These are phyloP conservation scores for Orbilia javanica DNA, from an alignment of 2,329 filamentous ascomycete genomes.

Conservation along the genomic window DNA sequence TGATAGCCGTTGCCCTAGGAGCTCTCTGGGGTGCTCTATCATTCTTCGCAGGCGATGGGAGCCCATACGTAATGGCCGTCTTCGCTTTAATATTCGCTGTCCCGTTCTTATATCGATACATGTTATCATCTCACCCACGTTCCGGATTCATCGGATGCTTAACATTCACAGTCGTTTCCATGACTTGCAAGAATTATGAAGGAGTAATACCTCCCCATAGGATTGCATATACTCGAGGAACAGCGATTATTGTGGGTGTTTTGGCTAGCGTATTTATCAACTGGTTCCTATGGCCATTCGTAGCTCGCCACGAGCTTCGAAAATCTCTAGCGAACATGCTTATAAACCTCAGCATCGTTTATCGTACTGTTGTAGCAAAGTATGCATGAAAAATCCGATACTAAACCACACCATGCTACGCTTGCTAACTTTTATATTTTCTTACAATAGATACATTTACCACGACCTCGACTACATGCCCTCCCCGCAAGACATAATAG, in stretches of 20 bases:
- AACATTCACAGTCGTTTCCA: conserved; percentile 68
- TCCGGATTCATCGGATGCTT: conserved; percentile 73
- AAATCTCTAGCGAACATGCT: conserved; percentile 72
- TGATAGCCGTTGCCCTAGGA: conserved; percentile 69
- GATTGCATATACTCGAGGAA: conserved; percentile 68
- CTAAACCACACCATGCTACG: not conserved
- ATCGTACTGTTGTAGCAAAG: conserved; percentile 66
- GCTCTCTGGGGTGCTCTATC: conserved; percentile 71
- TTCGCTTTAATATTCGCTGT: conserved; percentile 72
- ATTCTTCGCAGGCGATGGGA: conserved; percentile 69
- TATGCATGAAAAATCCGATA: not conserved
- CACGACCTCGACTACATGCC: conserved; percentile 71
- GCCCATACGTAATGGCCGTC: conserved; percentile 70
- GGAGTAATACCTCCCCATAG: conserved; percentile 64
- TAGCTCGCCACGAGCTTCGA: conserved; percentile 72
- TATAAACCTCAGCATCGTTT: conserved; percentile 72
- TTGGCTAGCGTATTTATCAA: conserved; percentile 71
- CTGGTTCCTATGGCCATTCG: conserved; percentile 74
- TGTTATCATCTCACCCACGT: conserved; percentile 63
- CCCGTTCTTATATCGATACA: conserved; percentile 64
- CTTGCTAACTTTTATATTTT: not conserved
- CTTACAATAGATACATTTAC: conserved; percentile 69
- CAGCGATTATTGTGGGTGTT: conserved; percentile 71
- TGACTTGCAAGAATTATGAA: conserved; percentile 60
- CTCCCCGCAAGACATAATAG: conserved; percentile 68